Conservation (phyloP, 1,139 yeast genomes). For the Zygoascus sp. region DNA sequence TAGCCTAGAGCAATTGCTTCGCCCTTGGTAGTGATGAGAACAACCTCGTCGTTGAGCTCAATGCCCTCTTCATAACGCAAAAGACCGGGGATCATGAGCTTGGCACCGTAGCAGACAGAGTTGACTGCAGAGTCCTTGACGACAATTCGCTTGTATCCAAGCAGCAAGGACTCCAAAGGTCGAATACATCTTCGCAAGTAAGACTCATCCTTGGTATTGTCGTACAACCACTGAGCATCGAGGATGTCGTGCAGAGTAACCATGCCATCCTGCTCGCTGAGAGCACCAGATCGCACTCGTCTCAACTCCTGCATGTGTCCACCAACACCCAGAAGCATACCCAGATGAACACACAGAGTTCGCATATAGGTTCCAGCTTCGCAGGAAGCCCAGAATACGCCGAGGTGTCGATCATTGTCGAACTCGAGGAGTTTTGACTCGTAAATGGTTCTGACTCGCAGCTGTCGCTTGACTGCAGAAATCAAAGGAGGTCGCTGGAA, state of each 20-base stretch:
- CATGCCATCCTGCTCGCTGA: conserved; percentile 83
- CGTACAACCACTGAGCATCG: conserved; percentile 98
- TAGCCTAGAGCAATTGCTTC: conserved; percentile 98
- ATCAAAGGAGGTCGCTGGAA: conserved; percentile 99
- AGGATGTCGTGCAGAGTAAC: conserved; percentile 95
- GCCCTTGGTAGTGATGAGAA: conserved; percentile 97
- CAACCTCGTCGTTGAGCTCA: conserved; percentile 96
- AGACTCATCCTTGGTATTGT: conserved; percentile 94
- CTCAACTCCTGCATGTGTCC: conserved; percentile 99
- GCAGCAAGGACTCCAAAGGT: conserved; percentile 88
- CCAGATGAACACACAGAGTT: conserved; percentile 96
- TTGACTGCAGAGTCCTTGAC: conserved; percentile 98
- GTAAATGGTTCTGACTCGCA: conserved; percentile 96
- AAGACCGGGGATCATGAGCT: conserved; percentile 97
- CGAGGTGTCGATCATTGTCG: conserved; percentile 93
- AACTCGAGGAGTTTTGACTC: conserved; percentile 94
- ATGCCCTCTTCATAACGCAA: conserved; percentile 97
- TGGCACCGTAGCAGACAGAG: conserved; percentile 98
- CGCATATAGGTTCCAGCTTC: conserved; percentile 99
- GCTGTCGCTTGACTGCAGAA: conserved; percentile 97
- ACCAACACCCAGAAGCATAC: conserved; percentile 97
- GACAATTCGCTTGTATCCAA: conserved; percentile 94
- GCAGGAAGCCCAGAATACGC: conserved; percentile 99
- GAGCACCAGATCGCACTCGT: conserved; percentile 97
- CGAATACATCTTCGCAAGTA: conserved; percentile 91